Evolutionary conservation across 2,329 filamentous ascomycete species (phyloP), one percentile per base, ranked within the genome.

Genomic region (Sporothrix dimorphospora): DNA sequence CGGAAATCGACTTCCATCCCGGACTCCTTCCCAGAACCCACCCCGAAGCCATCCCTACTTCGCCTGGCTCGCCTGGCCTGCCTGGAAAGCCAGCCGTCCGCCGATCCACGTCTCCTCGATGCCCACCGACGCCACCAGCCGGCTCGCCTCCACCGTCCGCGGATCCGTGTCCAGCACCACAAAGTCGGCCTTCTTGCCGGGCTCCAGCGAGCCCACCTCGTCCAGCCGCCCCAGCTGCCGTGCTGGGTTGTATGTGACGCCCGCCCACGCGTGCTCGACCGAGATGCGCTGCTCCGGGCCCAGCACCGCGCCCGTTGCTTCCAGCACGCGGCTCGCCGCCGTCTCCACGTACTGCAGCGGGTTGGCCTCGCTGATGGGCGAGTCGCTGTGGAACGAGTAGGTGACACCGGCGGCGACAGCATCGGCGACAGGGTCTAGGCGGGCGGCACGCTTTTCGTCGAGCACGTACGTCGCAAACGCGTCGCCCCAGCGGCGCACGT

Each of bases 351-450:
- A 74, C 73, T 74, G 73, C 51, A 73, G 66, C 42, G 71, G 71
- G 66, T 70, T 57, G 7, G 71, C 71, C 51, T 59, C 42, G 71
- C 73, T 74, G 66, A 74, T 74, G 66, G 73, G 73, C 71, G 73
- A 73, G 71, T 74, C 73, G 70, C 73, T 74, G 73, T 74, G 73
- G 69, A 74, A 72, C 40, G 73, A 74, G 34, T 74, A 74, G 2
- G 65, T 59, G 6, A 74, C 65, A 12, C 73, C 71, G 2, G 71
- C 71, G 3, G 24, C 45, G 3, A 70, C 71, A 19, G 49, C 71
- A 40, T 73, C 73, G n/a, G 71, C 69, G 49, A 73, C 73, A 3
- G 73, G 73, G 27, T 73, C 73, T 1, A 74, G 65, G 3, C 71
- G 71, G 1, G 66, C 66, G 1, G 72, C 72, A 0, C 72, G 72